A percentile compares a stretch with the other conserved stretches of the same genome.
Evolutionary conservation across 148 eudicot genomes (phyloP).

Genomic region (Rhododendron kiyosumense): DNA sequence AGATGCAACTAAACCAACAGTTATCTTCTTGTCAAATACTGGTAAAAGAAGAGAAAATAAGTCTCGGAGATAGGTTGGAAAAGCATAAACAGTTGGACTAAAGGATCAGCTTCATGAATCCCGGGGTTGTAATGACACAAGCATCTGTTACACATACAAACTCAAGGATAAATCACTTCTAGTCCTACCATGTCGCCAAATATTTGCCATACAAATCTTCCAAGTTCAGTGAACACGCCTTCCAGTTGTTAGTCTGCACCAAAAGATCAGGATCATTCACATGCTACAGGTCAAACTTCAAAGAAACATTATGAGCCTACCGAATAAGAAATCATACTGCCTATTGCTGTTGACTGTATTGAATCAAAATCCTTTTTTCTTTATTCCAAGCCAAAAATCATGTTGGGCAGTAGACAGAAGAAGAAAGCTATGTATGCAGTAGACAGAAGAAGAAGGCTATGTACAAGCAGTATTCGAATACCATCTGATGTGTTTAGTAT

Average conservation of each 20-base stretch:
- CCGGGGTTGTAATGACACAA: neutral
- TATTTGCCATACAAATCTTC: constrained; percentile 49
- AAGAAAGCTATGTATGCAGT: neutral
- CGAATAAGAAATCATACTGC: neutral
- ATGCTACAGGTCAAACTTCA: neutral
- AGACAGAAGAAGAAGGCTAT: neutral
- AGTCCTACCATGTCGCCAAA: constrained; percentile 41
- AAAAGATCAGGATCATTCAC: neutral
- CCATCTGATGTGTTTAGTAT: neutral
- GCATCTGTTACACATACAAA: neutral
- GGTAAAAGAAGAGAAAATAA: neutral
- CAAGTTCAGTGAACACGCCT: constrained; percentile 37
- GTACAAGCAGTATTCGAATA: neutral
- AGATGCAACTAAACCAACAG: neutral
- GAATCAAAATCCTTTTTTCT: neutral
- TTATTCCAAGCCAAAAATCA: neutral
- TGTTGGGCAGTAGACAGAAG: neutral
- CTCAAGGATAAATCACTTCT: neutral
- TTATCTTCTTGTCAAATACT: neutral
- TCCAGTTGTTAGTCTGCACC: constrained; percentile 51
- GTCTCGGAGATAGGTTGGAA: neutral
- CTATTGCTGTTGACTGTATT: neutral
- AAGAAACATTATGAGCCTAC: neutral
- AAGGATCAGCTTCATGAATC: neutral
- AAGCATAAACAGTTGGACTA: neutral